These are phyloP conservation scores for Rhizopogon salebrosus DNA, from an alignment of 768 basidiomycete genomes.

Conservation along the genomic window DNA sequence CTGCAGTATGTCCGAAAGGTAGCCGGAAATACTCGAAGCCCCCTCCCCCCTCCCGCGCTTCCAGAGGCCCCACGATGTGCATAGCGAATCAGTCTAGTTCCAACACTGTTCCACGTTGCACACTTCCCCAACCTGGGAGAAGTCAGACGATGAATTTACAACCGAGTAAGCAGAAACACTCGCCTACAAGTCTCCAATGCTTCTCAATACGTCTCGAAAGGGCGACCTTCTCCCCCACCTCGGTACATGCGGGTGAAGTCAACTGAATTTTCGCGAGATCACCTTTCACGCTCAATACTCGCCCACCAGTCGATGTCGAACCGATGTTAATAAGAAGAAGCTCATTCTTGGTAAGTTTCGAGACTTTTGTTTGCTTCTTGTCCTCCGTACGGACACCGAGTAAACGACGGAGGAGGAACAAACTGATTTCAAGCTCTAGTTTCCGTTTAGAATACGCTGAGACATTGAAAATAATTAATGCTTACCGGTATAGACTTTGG, in stretches of 20 bases:
- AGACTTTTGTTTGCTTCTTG: slow-evolving; percentile 96
- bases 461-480: background rate
- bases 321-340: slow-evolving; percentile 96
- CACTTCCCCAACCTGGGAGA: slow-evolving; percentile 62
- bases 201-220: slow-evolving; percentile 93
- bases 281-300: slow-evolving; percentile 90
- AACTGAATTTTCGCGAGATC: slow-evolving; percentile 93
- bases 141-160: background rate
- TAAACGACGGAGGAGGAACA: slow-evolving; percentile 91
- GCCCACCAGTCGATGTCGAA: slow-evolving; percentile 94
- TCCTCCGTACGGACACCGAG: slow-evolving; percentile 99
- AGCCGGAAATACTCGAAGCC: too few relatives aligned
- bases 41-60: too few relatives aligned
- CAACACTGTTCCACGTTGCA: slow-evolving; percentile 78
- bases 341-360: slow-evolving; percentile 89
- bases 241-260: slow-evolving; percentile 93
- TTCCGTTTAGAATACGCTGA: background rate
- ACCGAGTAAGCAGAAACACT: slow-evolving; percentile 26
- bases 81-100: slow-evolving; percentile 59
- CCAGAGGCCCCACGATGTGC: background rate
- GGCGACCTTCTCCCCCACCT: slow-evolving; percentile 97
- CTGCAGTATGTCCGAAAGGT: too few relatives aligned
- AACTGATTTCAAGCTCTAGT: slow-evolving; percentile 82
- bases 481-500: slow-evolving; percentile 85
- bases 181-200: slow-evolving; percentile 95